These are phyloP conservation scores for Spinacia oleracea DNA, from an alignment of 179 eudicot genomes.

Conservation along the genomic window DNA sequence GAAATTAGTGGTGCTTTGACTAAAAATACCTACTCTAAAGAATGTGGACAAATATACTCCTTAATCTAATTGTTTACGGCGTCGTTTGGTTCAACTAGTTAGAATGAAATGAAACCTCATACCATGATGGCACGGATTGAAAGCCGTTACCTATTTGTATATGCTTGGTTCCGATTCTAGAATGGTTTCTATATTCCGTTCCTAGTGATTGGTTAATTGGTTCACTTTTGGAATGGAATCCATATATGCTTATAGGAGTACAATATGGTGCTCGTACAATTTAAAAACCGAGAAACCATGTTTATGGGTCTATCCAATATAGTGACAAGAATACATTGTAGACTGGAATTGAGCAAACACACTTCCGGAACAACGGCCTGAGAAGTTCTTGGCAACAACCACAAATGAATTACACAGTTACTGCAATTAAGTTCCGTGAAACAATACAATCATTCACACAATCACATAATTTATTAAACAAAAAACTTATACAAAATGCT, in stretches of 20 bases:
- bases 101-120: background rate
- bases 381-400: background rate
- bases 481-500: too few relatives aligned
- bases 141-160: background rate
- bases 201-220: background rate
- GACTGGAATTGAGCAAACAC: background rate
- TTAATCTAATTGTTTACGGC: background rate
- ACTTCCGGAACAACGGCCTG: background rate
- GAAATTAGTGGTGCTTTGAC: too few relatives aligned
- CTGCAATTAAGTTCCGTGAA: too few relatives aligned
- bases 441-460: too few relatives aligned
- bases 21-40: background rate
- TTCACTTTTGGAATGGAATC: background rate
- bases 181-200: too few relatives aligned
- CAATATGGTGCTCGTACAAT: background rate
- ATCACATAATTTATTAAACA: too few relatives aligned
- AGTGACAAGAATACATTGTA: too few relatives aligned
- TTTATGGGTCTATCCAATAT: background rate
- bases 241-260: background rate
- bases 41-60: background rate
- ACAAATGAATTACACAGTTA: background rate
- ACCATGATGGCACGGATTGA: background rate
- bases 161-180: background rate
- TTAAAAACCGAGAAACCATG: background rate
- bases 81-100: too few relatives aligned